These are phyloP conservation scores for Coniosporium apollinis DNA, from an alignment of 495 filamentous ascomycete genomes.

Conservation along the genomic window DNA sequence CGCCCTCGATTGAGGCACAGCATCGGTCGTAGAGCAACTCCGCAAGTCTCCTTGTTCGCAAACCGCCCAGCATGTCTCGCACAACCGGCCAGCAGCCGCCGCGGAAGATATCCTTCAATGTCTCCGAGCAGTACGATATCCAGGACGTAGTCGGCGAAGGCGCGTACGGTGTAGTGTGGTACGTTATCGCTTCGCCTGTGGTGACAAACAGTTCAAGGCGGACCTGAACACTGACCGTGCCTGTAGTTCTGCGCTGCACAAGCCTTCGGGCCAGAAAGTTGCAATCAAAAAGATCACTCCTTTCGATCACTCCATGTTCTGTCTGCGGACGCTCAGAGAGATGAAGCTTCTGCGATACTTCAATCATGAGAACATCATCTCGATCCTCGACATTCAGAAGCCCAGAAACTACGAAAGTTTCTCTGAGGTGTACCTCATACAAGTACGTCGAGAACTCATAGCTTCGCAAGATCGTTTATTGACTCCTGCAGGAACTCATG, in stretches of 20 bases:
- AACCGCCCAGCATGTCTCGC: conserved; percentile 21
- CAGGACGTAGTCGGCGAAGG: conserved; percentile 98
- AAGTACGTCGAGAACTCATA: too few species aligned
- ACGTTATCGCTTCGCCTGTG: conserved; percentile 21
- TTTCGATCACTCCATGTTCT: conserved; percentile 99
- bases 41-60: too few species aligned
- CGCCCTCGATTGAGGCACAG: too few species aligned
- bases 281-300: conserved; percentile 99
- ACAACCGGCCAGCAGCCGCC: conserved; percentile 30
- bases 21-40: too few species aligned
- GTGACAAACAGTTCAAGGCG: conserved; percentile 2
- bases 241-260: conserved; percentile 88
- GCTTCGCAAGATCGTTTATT: too few species aligned
- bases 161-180: conserved; percentile 98
- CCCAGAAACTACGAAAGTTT: conserved; percentile 90
- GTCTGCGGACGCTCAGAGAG: conserved; percentile 86
- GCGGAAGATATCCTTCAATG: conserved; percentile 98
- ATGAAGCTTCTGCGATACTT: conserved; percentile 99
- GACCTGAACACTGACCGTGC: conserved; percentile 13
- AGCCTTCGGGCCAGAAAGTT: conserved; percentile 95
- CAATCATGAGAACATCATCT: conserved; percentile 99
- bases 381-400: conserved; percentile 97
- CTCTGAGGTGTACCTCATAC: conserved; percentile 96
- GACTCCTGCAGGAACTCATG: conserved; percentile 93
- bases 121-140: conserved; percentile 98